Evolutionary conservation across 1,284 basidiomycete genomes (phyloP).

Genomic region (Moniliophthora roreri): DNA sequence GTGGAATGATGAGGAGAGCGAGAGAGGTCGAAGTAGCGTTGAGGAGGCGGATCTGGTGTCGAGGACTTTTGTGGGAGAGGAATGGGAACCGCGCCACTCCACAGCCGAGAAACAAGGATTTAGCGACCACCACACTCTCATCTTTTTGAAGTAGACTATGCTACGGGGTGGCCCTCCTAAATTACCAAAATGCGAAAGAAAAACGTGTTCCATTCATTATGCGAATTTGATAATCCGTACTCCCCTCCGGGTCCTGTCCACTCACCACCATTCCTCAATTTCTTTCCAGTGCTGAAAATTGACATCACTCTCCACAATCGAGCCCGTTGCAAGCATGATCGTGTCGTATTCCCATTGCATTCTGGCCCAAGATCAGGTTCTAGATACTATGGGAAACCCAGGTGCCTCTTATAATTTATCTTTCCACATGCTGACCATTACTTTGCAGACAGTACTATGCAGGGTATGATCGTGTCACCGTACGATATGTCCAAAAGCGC

Average conservation of each 20-base stretch:
- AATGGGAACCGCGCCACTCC: too few relatives aligned
- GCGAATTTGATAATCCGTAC: too few relatives aligned
- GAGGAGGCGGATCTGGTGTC: too few relatives aligned
- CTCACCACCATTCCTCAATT: not conserved
- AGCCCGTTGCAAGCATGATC: not conserved
- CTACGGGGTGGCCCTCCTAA: too few relatives aligned
- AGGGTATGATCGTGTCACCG: slow-evolving; percentile 45
- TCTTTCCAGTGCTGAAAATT: not conserved
- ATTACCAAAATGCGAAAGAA: too few relatives aligned
- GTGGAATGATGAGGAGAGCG: too few relatives aligned
- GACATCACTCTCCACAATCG: not conserved
- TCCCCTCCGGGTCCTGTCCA: slow-evolving; percentile 73
- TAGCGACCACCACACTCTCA: too few relatives aligned
- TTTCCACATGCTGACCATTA: slow-evolving; percentile 38
- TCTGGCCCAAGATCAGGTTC: slow-evolving; percentile 40
- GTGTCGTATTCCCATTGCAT: slow-evolving; percentile 4
- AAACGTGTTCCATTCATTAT: too few relatives aligned
- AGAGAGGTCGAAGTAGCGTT: too few relatives aligned
- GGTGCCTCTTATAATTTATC: slow-evolving; percentile 17
- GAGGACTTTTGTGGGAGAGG: too few relatives aligned
- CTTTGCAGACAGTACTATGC: slow-evolving; percentile 38
- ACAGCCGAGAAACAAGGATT: too few relatives aligned
- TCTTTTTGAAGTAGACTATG: too few relatives aligned
- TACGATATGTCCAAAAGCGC: slow-evolving; percentile 32
- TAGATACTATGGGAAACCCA: slow-evolving; percentile 45